phyloP scores from a whole-genome alignment of 495 filamentous ascomycete genomes.

The Cudoniella acicularis region DNA sequence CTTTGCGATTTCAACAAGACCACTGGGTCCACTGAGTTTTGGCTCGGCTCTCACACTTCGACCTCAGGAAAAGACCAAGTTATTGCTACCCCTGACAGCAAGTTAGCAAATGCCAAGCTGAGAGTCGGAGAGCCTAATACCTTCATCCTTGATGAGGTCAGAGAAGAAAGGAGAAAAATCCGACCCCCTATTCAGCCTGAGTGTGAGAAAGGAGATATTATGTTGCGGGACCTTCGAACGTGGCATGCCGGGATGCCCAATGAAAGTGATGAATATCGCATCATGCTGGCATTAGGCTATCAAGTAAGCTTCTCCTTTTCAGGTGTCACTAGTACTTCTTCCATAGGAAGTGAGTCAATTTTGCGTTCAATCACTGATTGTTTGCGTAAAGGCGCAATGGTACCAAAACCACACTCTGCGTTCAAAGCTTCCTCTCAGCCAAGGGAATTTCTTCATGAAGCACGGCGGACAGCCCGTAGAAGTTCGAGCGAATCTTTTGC shows the following conservation, averaged over 20 bases:
- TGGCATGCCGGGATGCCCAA: slow-evolving; percentile 47
- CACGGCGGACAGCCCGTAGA: slow-evolving; percentile 20
- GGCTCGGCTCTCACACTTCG: slow-evolving; percentile 37
- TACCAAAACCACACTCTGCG: slow-evolving; percentile 23
- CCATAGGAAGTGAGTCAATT: not conserved
- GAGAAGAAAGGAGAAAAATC: slow-evolving; percentile 30
- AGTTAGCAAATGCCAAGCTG: slow-evolving; percentile 24
- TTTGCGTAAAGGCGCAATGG: slow-evolving; percentile 20
- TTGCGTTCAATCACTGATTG: not conserved
- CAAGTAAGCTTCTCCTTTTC: slow-evolving; percentile 18
- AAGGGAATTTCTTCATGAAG: slow-evolving; percentile 27
- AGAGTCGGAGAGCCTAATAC: slow-evolving; percentile 22
- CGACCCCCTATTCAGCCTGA: slow-evolving; percentile 35
- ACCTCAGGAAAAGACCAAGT: slow-evolving; percentile 29
- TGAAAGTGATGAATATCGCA: slow-evolving; percentile 35
- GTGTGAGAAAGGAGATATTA: slow-evolving; percentile 36
- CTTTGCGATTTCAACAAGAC: slow-evolving; percentile 26
- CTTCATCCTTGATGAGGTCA: slow-evolving; percentile 19
- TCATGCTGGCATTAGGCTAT: slow-evolving; percentile 41
- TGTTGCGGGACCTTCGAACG: slow-evolving; percentile 38
- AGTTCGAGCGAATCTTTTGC: slow-evolving; percentile 20
- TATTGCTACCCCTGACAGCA: slow-evolving; percentile 14
- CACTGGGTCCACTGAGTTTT: slow-evolving; percentile 43
- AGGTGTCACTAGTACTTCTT: not conserved
- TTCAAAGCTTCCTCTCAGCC: slow-evolving; percentile 21